Evolutionary conservation across 129 eudicot species (phyloP), one percentile per base, ranked within the genome.

Genomic region (Flaveria ramosissima): DNA sequence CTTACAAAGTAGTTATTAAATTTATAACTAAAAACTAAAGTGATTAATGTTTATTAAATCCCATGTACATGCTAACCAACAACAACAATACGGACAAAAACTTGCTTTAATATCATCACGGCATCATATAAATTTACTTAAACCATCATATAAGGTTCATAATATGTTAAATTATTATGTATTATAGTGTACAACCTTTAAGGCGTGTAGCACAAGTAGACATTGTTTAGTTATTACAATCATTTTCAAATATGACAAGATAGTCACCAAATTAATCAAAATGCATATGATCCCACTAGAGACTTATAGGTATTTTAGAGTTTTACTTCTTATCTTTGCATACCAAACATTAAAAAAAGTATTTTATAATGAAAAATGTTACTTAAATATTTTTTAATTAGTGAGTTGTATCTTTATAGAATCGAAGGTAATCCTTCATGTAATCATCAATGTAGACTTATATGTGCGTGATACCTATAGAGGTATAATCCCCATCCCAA

Each of bases 31-130:
- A 47, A 24, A 12, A 1, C n/a, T 39, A 36, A 48, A 63, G 39
- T 32, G 23, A 12, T 47, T 23, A 48, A 14, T 63, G 42, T 50
- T 15, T 26, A 72, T 13, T 47, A 71, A 47, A 63, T 71, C 53
- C 45, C 19, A 79, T 50, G 55, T 50, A 65, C 56, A 50, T 61
- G 47, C 83, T 71, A 71, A 71, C 72, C 72, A 79, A 79, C 77
- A 79, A 71, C 83, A 71, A 71, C 83, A 79, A 41, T 62, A 71
- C 21, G 52, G 83, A 79, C 83, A 79, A 71, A 15, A 61, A 13
- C 70, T 47, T 79, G 83, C 67, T 62, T 71, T 71, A 79, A 6
- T 27, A 50, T 32, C 10, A 23, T 36, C 48, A 27, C 55, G 68
- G 77, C 67, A 61, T 50, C 77, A 78, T 59, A 57, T 27, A 43